phyloP scores from a whole-genome alignment of 495 filamentous ascomycete genomes.

The Annulohypoxylon nitens region DNA sequence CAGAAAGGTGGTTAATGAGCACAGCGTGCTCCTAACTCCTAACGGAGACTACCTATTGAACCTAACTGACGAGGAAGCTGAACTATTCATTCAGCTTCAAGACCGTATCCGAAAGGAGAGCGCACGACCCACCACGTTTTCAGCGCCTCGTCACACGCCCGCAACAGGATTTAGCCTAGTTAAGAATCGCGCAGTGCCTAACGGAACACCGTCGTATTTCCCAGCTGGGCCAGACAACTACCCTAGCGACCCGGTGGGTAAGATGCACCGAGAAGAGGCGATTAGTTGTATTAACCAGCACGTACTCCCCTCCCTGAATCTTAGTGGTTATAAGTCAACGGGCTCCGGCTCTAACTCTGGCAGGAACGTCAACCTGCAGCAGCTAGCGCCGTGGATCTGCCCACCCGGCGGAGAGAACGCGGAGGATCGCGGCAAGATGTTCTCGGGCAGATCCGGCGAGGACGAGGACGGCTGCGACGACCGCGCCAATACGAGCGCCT shows the following conservation, averaged over 20 bases:
- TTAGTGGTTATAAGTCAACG: constrained; percentile 54
- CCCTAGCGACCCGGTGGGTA: constrained; percentile 64
- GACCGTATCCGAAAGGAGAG: constrained; percentile 63
- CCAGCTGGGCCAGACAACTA: constrained; percentile 57
- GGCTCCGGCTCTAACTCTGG: constrained; percentile 51
- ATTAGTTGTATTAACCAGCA: constrained; percentile 77
- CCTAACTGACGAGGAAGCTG: constrained; percentile 79
- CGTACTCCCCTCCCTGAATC: constrained; percentile 66
- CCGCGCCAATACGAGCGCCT: constrained; percentile 31
- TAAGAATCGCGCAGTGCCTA: constrained; percentile 68
- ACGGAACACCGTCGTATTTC: constrained; percentile 67
- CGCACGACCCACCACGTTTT: constrained; percentile 62
- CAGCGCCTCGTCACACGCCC: constrained; percentile 60
- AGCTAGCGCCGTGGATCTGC: constrained; percentile 62
- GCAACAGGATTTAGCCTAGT: constrained; percentile 65
- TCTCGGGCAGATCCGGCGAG: constrained; percentile 41
- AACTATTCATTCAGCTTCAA: constrained; percentile 81
- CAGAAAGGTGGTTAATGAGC: constrained; percentile 62
- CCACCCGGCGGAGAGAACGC: constrained; percentile 45
- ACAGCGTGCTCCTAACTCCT: constrained; percentile 78
- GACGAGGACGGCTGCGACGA: constrained; percentile 33
- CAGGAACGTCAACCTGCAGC: constrained; percentile 50
- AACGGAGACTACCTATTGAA: constrained; percentile 83
- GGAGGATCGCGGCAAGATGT: constrained; percentile 46
- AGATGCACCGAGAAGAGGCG: constrained; percentile 72